These are phyloP conservation scores for Planoprotostelium fungivorum DNA, from an alignment of 78 protist genomes.

Conservation along the genomic window DNA sequence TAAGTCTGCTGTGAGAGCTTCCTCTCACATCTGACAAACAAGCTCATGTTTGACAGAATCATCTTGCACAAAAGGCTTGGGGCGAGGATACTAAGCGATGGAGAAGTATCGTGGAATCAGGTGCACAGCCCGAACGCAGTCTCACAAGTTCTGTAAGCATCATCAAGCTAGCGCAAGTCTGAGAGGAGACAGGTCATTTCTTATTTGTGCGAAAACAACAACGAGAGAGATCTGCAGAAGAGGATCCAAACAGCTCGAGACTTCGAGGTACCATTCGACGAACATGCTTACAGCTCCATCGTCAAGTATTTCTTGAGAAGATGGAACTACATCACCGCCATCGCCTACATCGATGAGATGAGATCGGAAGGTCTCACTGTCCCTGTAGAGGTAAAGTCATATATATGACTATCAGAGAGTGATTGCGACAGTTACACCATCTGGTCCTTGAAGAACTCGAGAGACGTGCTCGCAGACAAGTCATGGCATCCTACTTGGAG, in stretches of 20 bases:
- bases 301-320: not conserved
- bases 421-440: not conserved
- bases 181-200: not conserved
- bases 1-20: not conserved
- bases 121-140: not conserved
- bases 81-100: not conserved
- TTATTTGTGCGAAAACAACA: not conserved
- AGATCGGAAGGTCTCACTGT: not conserved
- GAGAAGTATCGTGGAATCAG: not conserved
- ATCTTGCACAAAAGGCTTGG: not conserved
- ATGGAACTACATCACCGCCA: not conserved
- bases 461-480: not conserved
- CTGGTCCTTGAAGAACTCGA: not conserved
- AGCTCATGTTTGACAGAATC: not conserved
- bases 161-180: not conserved
- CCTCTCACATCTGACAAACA: not conserved
- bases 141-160: not conserved
- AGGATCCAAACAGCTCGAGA: not conserved
- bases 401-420: too few relatives aligned
- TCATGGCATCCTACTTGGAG: not conserved
- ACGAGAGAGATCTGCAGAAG: not conserved
- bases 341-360: not conserved
- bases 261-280: not conserved
- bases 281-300: not conserved
- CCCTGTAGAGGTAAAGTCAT: not conserved